phyloP scores from a whole-genome alignment of 345 rosid genomes.

The Erodium maritimum region DNA sequence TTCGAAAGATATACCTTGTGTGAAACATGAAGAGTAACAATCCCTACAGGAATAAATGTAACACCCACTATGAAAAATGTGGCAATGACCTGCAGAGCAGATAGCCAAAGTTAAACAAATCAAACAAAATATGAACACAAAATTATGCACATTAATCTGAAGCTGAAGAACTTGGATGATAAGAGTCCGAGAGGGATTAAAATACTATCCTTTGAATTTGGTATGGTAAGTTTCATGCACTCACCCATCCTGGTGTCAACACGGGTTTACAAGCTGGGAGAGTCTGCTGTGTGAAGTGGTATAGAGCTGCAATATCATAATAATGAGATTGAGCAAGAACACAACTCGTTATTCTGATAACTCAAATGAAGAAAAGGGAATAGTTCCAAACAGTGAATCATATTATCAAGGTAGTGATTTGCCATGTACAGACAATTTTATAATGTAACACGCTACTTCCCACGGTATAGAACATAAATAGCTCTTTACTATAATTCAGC shows the following conservation, averaged over 20 bases:
- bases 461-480: not conserved
- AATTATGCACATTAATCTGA: not conserved
- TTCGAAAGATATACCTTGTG: constrained; percentile 32
- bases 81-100: constrained; percentile 41
- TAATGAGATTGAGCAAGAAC: not conserved
- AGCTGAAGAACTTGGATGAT: not conserved
- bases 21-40: constrained; percentile 52
- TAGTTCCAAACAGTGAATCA: not conserved
- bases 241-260: constrained; percentile 60
- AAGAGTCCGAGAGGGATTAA: not conserved
- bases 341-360: not conserved
- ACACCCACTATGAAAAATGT: constrained; percentile 41
- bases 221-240: constrained; percentile 9
- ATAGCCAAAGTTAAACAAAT: constrained; percentile 1
- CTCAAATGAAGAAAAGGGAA: not conserved
- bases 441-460: not conserved
- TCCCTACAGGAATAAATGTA: constrained; percentile 53
- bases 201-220: not conserved
- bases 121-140: constrained; percentile 1
- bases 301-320: constrained; percentile 30
- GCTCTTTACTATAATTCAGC: not conserved
- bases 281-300: constrained; percentile 57
- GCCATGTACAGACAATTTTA: too few relatives aligned
- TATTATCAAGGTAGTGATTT: too few relatives aligned
- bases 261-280: constrained; percentile 92